Evolutionary conservation across 2,329 filamentous ascomycete species (phyloP).

Genomic region (Aspergillus quadrilineatus): DNA sequence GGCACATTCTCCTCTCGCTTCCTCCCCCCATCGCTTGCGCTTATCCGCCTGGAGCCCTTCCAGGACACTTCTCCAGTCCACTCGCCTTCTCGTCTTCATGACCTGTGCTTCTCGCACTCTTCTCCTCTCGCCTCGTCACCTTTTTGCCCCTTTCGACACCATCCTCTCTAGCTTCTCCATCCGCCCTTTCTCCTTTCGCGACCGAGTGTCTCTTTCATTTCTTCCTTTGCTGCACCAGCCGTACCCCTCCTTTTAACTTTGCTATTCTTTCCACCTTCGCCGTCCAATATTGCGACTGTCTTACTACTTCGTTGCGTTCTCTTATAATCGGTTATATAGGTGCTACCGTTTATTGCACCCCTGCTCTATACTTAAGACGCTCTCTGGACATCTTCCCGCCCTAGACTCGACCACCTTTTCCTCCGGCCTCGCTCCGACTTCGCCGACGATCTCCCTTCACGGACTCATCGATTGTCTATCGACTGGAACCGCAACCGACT

Average conservation of each 20-base stretch:
- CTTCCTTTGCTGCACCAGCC: constrained; percentile 11
- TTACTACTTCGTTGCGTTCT: constrained; percentile 11
- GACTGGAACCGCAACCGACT: constrained; percentile 15
- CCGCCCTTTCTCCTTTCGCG: constrained; percentile 7
- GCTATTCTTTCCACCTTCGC: constrained; percentile 15
- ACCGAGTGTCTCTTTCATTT: constrained; percentile 7
- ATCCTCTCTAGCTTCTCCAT: neutral
- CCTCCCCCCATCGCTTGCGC: constrained; percentile 4
- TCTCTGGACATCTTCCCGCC: constrained; percentile 5
- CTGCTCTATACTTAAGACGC: constrained; percentile 17
- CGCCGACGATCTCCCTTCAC: constrained; percentile 8
- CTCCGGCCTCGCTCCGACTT: constrained; percentile 13
- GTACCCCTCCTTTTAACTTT: constrained; percentile 25
- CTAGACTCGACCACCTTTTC: constrained; percentile 6
- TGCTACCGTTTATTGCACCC: constrained; percentile 4
- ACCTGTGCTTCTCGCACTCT: constrained; percentile 2
- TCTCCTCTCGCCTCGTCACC: neutral
- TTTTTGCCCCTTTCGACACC: constrained; percentile 2
- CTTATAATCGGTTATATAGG: constrained; percentile 14
- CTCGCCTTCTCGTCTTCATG: constrained; percentile 1
- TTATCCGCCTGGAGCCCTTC: constrained; percentile 8
- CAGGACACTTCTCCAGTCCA: constrained; percentile 4
- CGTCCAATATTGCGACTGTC: constrained; percentile 14
- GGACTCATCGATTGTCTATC: constrained; percentile 14
- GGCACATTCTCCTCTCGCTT: constrained; percentile 1